These are phyloP conservation scores for Peribolospora kevripleyi DNA, from an alignment of 768 basidiomycete species.

Conservation along the genomic window DNA sequence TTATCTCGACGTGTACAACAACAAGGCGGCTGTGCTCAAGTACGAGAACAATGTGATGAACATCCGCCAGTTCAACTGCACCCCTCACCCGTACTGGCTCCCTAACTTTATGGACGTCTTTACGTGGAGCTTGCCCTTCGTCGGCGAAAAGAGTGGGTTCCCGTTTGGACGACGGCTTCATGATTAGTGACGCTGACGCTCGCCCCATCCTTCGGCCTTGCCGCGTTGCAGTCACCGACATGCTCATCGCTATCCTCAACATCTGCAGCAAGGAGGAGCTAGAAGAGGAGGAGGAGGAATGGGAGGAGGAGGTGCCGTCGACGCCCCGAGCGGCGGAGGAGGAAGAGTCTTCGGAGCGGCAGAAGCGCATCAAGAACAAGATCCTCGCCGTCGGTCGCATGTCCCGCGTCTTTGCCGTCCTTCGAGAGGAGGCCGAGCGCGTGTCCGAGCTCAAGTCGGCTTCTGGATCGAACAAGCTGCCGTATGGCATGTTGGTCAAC, in stretches of 20 bases:
- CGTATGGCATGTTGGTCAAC: conserved; percentile 58
- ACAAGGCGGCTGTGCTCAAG: conserved; percentile 95
- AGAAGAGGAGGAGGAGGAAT: conserved; percentile 50
- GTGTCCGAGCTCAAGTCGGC: conserved; percentile 91
- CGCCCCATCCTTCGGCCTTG: neutral
- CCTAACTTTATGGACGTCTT: conserved; percentile 99
- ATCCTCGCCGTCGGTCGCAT: conserved; percentile 92
- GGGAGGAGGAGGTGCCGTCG: conserved; percentile 9
- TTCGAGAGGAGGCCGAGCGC: conserved; percentile 94
- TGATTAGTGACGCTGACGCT: neutral
- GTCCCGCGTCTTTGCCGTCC: conserved; percentile 81
- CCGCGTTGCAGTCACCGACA: conserved; percentile 56
- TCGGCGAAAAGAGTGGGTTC: conserved; percentile 77
- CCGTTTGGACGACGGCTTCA: neutral
- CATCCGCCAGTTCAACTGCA: conserved; percentile 91
- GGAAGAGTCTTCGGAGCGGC: conserved; percentile 32
- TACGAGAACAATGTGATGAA: conserved; percentile 97
- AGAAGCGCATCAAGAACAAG: conserved; percentile 90
- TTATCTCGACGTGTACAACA: conserved; percentile 95
- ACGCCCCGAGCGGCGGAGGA: conserved; percentile 2
- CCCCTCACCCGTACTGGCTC: conserved; percentile 90
- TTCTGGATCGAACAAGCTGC: conserved; percentile 46
- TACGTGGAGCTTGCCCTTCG: conserved; percentile 95
- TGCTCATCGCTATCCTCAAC: conserved; percentile 88
- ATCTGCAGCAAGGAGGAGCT: conserved; percentile 92